A percentile compares a stretch with the other conserved stretches of the same genome.
Evolutionary conservation across 148 eudicot genomes (phyloP).

Genomic region (Chenopodium formosanum): DNA sequence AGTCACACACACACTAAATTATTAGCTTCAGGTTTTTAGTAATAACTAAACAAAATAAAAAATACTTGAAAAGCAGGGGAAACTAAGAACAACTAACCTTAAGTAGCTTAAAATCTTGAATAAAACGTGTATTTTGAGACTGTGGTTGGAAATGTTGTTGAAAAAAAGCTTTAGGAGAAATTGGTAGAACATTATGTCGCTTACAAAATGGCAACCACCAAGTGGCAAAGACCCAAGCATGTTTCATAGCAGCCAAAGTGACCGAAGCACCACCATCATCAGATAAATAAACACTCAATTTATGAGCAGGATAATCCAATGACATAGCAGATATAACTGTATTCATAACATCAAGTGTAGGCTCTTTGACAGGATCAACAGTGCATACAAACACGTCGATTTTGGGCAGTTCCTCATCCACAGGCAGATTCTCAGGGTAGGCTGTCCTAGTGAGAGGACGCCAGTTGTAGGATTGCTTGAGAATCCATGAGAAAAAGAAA

Average conservation of each 20-base stretch:
- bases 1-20: background rate
- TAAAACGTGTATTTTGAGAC: slow-evolving; percentile 27
- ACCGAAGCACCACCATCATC: slow-evolving; percentile 48
- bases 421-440: slow-evolving; percentile 39
- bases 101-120: slow-evolving; percentile 35
- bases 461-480: slow-evolving; percentile 38
- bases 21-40: too few species aligned
- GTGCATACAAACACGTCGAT: slow-evolving; percentile 60
- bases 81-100: slow-evolving; percentile 31
- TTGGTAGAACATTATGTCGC: background rate
- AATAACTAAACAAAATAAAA: too few species aligned
- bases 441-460: slow-evolving; percentile 34
- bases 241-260: slow-evolving; percentile 41
- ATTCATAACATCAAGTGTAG: too few species aligned
- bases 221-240: slow-evolving; percentile 45
- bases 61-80: too few species aligned
- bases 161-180: slow-evolving; percentile 59
- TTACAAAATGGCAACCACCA: slow-evolving; percentile 30
- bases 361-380: slow-evolving; percentile 48
- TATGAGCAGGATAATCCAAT: slow-evolving; percentile 12
- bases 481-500: slow-evolving; percentile 33
- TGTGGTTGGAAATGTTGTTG: slow-evolving; percentile 8
- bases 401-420: slow-evolving; percentile 44
- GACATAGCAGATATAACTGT: too few species aligned
- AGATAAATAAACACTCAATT: slow-evolving; percentile 46